These are phyloP conservation scores for Trypanosoma cruzi DNA, from an alignment of 208 protist species.

Conservation along the genomic window DNA sequence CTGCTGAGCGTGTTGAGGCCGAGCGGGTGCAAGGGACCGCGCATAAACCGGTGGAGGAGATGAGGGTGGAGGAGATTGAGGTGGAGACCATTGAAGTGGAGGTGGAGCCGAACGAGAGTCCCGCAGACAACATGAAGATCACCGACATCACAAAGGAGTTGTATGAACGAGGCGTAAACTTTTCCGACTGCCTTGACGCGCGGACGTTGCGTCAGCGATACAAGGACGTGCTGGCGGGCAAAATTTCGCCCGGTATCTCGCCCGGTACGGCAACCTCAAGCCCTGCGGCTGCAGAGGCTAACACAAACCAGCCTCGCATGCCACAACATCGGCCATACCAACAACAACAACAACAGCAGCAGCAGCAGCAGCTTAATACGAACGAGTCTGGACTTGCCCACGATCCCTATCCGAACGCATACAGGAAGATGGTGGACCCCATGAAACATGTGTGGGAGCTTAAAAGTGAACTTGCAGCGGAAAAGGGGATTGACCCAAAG, in stretches of 20 bases:
- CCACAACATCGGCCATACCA: conserved; percentile 34
- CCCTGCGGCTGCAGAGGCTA: conserved; percentile 39
- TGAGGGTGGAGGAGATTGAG: conserved; percentile 67
- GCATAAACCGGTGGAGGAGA: neutral
- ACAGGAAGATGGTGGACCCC: conserved; percentile 91
- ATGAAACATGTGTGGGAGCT: conserved; percentile 91
- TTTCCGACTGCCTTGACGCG: conserved; percentile 90
- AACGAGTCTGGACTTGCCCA: conserved; percentile 56
- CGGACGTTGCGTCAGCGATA: conserved; percentile 84
- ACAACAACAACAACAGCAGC: conserved; percentile 40
- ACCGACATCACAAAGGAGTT: conserved; percentile 91
- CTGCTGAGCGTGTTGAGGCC: conserved; percentile 71
- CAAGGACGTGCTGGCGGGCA: conserved; percentile 72
- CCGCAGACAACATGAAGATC: conserved; percentile 79
- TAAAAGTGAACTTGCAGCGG: conserved; percentile 80
- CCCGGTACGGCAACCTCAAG: conserved; percentile 37
- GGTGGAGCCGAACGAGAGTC: conserved; percentile 53
- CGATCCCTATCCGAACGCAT: conserved; percentile 90
- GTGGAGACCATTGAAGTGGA: conserved; percentile 88
- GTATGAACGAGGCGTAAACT: conserved; percentile 87
- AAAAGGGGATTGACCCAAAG: conserved; percentile 83
- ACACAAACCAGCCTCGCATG: conserved; percentile 29
- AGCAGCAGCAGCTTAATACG: conserved; percentile 51
- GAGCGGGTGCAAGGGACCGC: conserved; percentile 48
- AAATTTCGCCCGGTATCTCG: conserved; percentile 41